A percentile compares a stretch with the other conserved stretches of the same genome.
Conservation (phyloP, 2,329 filamentous ascomycete species). For the Fusarium sp. region DNA sequence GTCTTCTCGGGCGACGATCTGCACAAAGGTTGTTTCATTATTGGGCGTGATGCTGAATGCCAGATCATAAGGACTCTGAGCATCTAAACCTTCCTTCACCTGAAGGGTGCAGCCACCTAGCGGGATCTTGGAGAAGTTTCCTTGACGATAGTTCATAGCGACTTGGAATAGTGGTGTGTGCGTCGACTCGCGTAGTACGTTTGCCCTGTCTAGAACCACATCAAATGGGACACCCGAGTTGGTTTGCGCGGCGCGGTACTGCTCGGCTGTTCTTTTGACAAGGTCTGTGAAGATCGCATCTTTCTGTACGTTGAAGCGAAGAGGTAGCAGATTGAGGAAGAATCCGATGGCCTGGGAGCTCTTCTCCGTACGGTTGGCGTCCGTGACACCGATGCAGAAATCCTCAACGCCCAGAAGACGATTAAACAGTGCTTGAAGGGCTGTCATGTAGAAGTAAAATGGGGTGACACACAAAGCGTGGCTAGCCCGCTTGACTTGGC, state of each 20-base stretch:
- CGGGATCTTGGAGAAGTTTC: slow-evolving; percentile 1
- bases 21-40: background rate
- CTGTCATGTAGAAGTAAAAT: slow-evolving; percentile 1
- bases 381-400: background rate
- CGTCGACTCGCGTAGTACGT: background rate
- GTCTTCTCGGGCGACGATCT: slow-evolving; percentile 5
- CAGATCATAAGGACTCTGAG: slow-evolving; percentile 4
- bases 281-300: background rate
- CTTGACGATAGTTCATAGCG: slow-evolving; percentile 6
- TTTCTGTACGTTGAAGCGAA: background rate
- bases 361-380: background rate
- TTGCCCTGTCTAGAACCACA: background rate
- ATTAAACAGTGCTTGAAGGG: background rate
- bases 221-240: background rate
- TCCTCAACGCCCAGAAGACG: background rate
- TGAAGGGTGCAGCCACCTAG: background rate
- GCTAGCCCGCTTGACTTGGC: background rate
- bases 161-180: background rate
- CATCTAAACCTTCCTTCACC: background rate
- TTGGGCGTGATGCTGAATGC: slow-evolving; percentile 1
- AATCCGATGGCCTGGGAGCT: slow-evolving; percentile 2
- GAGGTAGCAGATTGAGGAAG: background rate
- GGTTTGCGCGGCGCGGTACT: background rate
- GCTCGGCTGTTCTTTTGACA: background rate
- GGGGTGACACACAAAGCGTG: background rate